phyloP scores from a whole-genome alignment of 306 rosid genomes.

The Glycine tomentella region DNA sequence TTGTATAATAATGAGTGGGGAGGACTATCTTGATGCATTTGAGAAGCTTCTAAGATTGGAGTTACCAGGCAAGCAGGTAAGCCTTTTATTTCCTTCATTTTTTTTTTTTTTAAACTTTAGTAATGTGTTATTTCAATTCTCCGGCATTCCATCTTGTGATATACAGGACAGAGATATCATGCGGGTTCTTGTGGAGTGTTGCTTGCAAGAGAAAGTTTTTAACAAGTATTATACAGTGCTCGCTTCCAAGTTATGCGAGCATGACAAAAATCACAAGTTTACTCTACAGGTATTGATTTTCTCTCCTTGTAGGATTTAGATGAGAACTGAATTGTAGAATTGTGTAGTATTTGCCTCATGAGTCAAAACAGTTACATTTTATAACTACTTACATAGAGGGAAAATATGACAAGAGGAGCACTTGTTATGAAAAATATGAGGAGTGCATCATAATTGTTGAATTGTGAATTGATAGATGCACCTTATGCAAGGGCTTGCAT shows the following conservation, averaged over 20 bases:
- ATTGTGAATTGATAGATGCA: too few species aligned
- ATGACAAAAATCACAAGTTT: slow-evolving; percentile 94
- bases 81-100: not conserved
- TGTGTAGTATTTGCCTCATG: slow-evolving; percentile 3
- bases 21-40: slow-evolving; percentile 90
- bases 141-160: slow-evolving; percentile 5
- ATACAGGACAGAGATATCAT: slow-evolving; percentile 87
- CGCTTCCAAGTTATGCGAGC: slow-evolving; percentile 89
- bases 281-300: slow-evolving; percentile 77
- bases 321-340: slow-evolving; percentile 6
- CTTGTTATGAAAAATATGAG: too few species aligned
- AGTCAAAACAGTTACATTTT: not conserved
- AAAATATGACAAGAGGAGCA: not conserved
- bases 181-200: slow-evolving; percentile 91
- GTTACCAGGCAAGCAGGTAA: slow-evolving; percentile 88
- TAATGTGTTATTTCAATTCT: slow-evolving; percentile 17
- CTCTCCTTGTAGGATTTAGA: slow-evolving; percentile 17
- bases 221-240: slow-evolving; percentile 88
- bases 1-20: slow-evolving; percentile 93
- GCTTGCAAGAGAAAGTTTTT: slow-evolving; percentile 92
- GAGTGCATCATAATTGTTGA: too few species aligned
- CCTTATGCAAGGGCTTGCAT: too few species aligned
- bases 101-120: not conserved
- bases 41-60: slow-evolving; percentile 94
- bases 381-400: not conserved